Base-by-base conservation (phyloP, 495 filamentous ascomycete species). In the Astrothelium subdiscretum region DNA sequence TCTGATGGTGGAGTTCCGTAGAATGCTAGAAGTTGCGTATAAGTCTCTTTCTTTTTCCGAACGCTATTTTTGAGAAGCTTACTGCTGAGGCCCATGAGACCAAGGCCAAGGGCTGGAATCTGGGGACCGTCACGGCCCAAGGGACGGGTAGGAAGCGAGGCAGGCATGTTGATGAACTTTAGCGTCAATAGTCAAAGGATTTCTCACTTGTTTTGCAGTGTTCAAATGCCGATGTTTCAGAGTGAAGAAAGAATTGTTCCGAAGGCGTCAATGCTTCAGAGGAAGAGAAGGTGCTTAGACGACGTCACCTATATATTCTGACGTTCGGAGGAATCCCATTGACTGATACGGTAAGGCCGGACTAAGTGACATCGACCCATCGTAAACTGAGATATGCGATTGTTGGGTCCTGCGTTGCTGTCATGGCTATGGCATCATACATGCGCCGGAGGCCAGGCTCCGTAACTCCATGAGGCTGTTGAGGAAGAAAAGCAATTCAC, bases 101-200 rank as follows among this genome's bases (percentile, higher is more conserved):
- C 83, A 24, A 79, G 76, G 35, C 83, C 83, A 0, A 84, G 52
- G 15, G 77, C 68, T 2, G 83, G 74, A 3, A 85, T 75, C 27
- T 68, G 52, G 29, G 77, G 80, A 20, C 83, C 82, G 72, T 80
- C 75, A 52, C 75, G 78, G 59, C 82, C 82, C 0, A 85, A 68
- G 62, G 43, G 61, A 12, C 61, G 67, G 15, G 59, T 38, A 24
- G 63, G 32, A 6, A 68, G 24, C 48, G 58, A 4, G 6, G 3
- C 40, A 4, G 58, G 12, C 58, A 26, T 43, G n/a, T 11, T 22
- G 26, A 35, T 31, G 31, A 12, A 59, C 15, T 59, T n/a, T n/a
- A n/a, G n/a, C n/a, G n/a, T n/a, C n/a, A n/a, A n/a, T n/a, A n/a
- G n/a, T n/a, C n/a, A n/a, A n/a, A n/a, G n/a, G n/a, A n/a, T n/a